Evolutionary conservation across 23 red algal genomes (phyloP).

Genomic region (Gracilaria gracilis): DNA sequence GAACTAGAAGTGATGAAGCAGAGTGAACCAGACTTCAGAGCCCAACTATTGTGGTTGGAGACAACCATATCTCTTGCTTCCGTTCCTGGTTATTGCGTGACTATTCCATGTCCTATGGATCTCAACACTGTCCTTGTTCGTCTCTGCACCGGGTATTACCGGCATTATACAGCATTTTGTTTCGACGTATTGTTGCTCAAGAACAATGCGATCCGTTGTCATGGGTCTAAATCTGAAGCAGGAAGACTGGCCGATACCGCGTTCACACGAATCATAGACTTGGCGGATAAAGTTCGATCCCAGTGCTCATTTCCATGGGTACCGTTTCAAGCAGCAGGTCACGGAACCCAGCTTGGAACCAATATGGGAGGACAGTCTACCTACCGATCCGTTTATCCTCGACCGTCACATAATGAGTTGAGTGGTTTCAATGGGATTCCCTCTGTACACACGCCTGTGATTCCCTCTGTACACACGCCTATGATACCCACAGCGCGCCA

Average conservation of each 20-base stretch:
- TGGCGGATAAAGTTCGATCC: constrained; percentile 40
- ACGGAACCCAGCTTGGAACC: not conserved
- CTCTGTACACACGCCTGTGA: not conserved
- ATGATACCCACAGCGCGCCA: not conserved
- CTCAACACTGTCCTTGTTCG: constrained; percentile 71
- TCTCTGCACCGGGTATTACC: constrained; percentile 68
- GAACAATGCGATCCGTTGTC: constrained; percentile 46
- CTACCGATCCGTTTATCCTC: not conserved
- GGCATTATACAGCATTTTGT: constrained; percentile 58
- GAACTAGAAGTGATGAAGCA: constrained; percentile 56
- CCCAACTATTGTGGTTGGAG: constrained; percentile 67
- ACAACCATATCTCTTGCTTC: constrained; percentile 51
- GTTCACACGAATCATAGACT: constrained; percentile 42
- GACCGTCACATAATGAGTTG: constrained; percentile 1
- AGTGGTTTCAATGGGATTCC: not conserved
- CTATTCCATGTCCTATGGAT: constrained; percentile 74
- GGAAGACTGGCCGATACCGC: constrained; percentile 26
- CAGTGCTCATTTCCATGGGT: constrained; percentile 46
- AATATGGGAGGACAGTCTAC: constrained; percentile 5
- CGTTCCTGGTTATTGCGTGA: constrained; percentile 48
- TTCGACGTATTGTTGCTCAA: constrained; percentile 56
- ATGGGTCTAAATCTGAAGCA: constrained; percentile 55
- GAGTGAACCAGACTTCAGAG: constrained; percentile 50
- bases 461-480: not conserved
- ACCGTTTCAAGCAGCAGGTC: not conserved